phyloP scores from a whole-genome alignment of 805 yeast species.

The Lachancea kluyveri region DNA sequence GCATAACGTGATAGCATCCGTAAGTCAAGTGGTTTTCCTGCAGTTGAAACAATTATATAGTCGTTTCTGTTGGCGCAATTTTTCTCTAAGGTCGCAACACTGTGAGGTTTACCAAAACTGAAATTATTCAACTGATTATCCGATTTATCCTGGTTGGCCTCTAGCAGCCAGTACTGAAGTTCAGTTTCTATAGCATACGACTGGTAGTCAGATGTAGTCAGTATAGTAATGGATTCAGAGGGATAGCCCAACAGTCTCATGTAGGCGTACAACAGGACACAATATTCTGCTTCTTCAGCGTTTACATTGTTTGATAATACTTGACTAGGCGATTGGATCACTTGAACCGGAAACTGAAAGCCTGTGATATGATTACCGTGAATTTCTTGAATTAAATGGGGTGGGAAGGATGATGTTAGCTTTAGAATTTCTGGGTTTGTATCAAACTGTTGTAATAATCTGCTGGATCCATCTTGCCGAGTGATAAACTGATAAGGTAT shows the following conservation, averaged over 20 bases:
- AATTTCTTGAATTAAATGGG: neutral
- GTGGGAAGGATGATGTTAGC: constrained; percentile 1
- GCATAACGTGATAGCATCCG: constrained; percentile 4
- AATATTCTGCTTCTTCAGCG: constrained; percentile 43
- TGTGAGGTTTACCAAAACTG: neutral
- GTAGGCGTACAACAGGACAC: constrained; percentile 40
- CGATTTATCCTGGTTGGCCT: neutral
- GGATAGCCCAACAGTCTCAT: constrained; percentile 42
- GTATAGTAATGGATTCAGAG: constrained; percentile 32
- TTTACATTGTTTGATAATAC: constrained; percentile 12
- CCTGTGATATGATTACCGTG: neutral
- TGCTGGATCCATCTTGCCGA: neutral
- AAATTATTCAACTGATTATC: no score
- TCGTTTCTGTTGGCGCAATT: constrained; percentile 6
- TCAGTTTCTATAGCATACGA: constrained; percentile 5
- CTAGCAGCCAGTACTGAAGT: constrained; percentile 1
- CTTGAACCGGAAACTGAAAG: constrained; percentile 1
- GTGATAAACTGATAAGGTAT: constrained; percentile 2
- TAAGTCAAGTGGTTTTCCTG: constrained; percentile 1
- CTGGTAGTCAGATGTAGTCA: constrained; percentile 26
- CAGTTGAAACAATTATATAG: constrained; percentile 6
- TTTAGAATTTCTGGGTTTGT: constrained; percentile 3
- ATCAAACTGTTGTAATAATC: constrained; percentile 1
- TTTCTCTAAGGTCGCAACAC: constrained; percentile 1
- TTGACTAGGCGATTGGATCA: constrained; percentile 3